Percentiles rank a stretch among this genome's conserved stretches.
These are phyloP conservation scores for Fusarium marasasianum DNA, from an alignment of 2,329 filamentous ascomycete species.

Conservation along the genomic window DNA sequence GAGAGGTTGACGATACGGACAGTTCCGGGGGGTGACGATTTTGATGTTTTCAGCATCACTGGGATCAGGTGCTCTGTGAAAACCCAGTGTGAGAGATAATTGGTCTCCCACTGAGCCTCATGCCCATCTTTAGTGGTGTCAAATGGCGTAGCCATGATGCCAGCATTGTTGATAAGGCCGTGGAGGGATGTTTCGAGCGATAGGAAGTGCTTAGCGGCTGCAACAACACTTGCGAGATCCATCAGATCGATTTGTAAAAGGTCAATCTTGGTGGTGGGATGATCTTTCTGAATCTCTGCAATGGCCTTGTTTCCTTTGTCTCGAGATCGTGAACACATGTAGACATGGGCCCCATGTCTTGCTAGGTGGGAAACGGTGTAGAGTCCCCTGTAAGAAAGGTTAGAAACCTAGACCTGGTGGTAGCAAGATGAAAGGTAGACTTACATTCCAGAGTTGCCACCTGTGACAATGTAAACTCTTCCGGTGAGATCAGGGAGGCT, in stretches of 20 bases:
- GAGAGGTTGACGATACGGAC: slow-evolving; percentile 33
- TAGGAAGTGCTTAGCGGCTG: slow-evolving; percentile 27
- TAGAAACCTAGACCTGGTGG: neutral
- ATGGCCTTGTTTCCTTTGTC: slow-evolving; percentile 5
- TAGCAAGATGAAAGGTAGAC: accelerated
- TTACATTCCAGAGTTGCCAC: slow-evolving; percentile 22
- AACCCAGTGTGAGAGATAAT: slow-evolving; percentile 32
- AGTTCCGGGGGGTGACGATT: neutral
- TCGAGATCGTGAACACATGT: slow-evolving; percentile 16
- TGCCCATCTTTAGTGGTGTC: slow-evolving; percentile 14
- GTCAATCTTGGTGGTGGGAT: neutral
- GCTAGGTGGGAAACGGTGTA: slow-evolving; percentile 21
- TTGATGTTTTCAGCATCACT: slow-evolving; percentile 25
- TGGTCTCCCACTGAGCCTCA: slow-evolving; percentile 34
- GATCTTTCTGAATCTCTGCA: neutral
- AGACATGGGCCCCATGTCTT: slow-evolving; percentile 27
- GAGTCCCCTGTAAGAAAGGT: slow-evolving; percentile 8
- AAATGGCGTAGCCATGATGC: slow-evolving; percentile 27
- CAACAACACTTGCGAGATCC: slow-evolving; percentile 3
- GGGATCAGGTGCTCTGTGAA: slow-evolving; percentile 21
- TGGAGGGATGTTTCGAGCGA: slow-evolving; percentile 3
- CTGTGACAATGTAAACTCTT: slow-evolving; percentile 23
- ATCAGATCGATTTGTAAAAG: slow-evolving; percentile 24
- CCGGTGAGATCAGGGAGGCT: slow-evolving; percentile 6
- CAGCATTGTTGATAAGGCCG: slow-evolving; percentile 30